These are phyloP conservation scores for Helotiales sp. DNA, from an alignment of 2,329 filamentous ascomycete genomes.

Conservation along the genomic window DNA sequence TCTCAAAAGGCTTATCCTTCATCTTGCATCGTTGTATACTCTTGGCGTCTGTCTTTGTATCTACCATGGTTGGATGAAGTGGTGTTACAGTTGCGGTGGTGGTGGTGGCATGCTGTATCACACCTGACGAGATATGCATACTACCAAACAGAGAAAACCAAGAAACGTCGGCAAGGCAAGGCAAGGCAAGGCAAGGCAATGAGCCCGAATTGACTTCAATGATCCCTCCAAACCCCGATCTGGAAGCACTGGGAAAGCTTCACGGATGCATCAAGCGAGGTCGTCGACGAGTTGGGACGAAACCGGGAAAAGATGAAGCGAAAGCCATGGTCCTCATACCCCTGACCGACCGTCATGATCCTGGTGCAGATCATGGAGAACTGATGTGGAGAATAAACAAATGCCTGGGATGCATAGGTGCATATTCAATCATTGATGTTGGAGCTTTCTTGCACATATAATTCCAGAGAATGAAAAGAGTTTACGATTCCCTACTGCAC, in stretches of 20 bases:
- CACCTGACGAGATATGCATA: background rate
- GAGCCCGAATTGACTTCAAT: background rate
- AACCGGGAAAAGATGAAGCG: conserved; percentile 23
- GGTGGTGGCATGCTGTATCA: background rate
- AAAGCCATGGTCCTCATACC: no score
- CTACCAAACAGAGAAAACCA: background rate
- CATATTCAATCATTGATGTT: background rate
- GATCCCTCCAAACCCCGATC: background rate
- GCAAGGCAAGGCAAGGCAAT: background rate
- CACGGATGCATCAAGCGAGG: conserved; percentile 1
- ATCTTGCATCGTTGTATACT: conserved; percentile 33
- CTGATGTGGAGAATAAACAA: background rate
- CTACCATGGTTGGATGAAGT: conserved; percentile 13
- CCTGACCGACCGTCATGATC: no score
- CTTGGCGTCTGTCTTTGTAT: conserved; percentile 7
- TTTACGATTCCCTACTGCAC: no score
- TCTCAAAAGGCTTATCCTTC: conserved; percentile 50
- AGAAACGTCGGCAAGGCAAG: background rate
- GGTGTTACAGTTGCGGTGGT: background rate
- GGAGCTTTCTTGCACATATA: background rate
- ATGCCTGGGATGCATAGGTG: background rate
- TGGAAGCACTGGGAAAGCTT: background rate
- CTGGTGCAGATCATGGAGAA: conserved; percentile 11
- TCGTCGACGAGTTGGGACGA: conserved; percentile 17
- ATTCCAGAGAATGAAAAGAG: no score